Evolutionary conservation across 192 early-diverging fungal species (phyloP).

Genomic region (Entomortierella parvispora): DNA sequence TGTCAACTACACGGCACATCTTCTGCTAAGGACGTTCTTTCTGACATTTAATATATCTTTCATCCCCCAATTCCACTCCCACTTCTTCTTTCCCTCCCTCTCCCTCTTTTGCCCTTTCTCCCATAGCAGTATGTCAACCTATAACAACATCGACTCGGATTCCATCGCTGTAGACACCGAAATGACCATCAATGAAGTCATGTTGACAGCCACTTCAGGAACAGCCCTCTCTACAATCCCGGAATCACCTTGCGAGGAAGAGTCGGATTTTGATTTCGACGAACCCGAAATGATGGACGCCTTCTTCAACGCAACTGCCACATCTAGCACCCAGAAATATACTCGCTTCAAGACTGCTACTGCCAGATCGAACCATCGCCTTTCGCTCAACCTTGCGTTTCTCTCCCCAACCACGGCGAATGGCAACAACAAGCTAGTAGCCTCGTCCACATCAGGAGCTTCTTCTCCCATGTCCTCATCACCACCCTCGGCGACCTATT

Average conservation of each 20-base stretch:
- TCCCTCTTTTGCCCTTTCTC: background rate
- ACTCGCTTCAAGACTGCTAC: conserved; percentile 14
- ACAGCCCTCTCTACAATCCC: conserved; percentile 24
- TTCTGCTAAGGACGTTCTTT: background rate
- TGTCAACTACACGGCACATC: background rate
- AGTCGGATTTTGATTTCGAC: too few species aligned
- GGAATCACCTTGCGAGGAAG: conserved; percentile 13
- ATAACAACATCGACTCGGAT: background rate
- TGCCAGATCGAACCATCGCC: background rate
- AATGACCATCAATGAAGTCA: conserved; percentile 6
- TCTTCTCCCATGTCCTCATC: conserved; percentile 13
- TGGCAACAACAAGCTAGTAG: background rate
- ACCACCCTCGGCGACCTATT: conserved; percentile 21
- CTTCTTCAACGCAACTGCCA: background rate
- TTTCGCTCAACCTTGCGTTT: background rate
- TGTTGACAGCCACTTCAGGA: background rate
- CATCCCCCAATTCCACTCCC: background rate
- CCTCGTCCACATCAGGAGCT: background rate
- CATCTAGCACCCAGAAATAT: background rate
- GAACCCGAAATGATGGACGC: background rate
- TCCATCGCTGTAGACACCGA: background rate
- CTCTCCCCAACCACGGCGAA: background rate
- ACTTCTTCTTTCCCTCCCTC: conserved; percentile 4
- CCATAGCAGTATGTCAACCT: background rate
- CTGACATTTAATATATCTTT: background rate